A percentile compares a stretch with the other conserved stretches of the same genome.
phyloP scores from a whole-genome alignment of 805 yeast genomes.

The Wilhelminamyces savonicus region DNA sequence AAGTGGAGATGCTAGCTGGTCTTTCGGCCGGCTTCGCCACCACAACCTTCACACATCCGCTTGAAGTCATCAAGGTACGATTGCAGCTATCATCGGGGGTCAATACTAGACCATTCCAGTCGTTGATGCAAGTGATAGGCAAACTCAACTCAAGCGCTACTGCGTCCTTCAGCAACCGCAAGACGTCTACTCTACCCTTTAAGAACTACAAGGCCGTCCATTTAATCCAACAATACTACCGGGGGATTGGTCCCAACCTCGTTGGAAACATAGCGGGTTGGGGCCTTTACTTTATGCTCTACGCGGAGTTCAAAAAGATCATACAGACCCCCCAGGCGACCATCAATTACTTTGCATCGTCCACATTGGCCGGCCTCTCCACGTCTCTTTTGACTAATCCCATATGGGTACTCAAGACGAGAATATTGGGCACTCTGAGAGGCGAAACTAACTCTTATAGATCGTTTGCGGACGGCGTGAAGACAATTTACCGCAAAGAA shows the following conservation, averaged over 20 bases:
- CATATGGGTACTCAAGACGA: constrained; percentile 90
- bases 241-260: constrained; percentile 77
- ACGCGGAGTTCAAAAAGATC: constrained; percentile 49
- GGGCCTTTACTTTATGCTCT: constrained; percentile 80
- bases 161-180: constrained; percentile 3
- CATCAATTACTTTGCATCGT: constrained; percentile 27
- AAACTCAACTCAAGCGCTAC: constrained; percentile 15
- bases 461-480: constrained; percentile 51
- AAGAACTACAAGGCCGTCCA: too few relatives aligned
- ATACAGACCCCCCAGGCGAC: constrained; percentile 11
- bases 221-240: constrained; percentile 43
- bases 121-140: constrained; percentile 12
- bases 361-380: constrained; percentile 57
- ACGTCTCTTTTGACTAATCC: constrained; percentile 85
- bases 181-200: too few relatives aligned
- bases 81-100: constrained; percentile 50
- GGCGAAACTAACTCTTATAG: constrained; percentile 46
- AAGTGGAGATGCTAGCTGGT: constrained; percentile 62
- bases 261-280: constrained; percentile 84
- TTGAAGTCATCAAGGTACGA: constrained; percentile 79
- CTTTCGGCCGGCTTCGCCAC: constrained; percentile 75
- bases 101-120: constrained; percentile 11
- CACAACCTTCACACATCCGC: constrained; percentile 79
- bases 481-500: constrained; percentile 42
- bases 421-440: constrained; percentile 61